Percentiles rank a stretch among this genome's conserved stretches.
Conservation (phyloP, 441 rosid species). For the Pelargonium exstipulatum region DNA sequence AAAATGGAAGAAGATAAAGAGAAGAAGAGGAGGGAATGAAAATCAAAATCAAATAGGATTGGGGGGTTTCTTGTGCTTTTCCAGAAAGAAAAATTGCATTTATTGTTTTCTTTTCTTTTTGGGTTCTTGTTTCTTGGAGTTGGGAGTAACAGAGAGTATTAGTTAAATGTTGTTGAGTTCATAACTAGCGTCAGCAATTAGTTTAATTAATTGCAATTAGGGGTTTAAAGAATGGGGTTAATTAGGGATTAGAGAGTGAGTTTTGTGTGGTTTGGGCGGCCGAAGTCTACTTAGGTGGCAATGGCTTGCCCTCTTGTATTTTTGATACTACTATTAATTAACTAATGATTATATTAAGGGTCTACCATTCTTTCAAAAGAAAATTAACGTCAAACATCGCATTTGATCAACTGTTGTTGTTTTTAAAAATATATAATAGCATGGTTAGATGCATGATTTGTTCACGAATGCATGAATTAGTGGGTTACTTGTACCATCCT, state of each 20-base stretch:
- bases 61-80: not conserved
- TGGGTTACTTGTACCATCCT: no score
- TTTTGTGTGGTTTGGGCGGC: constrained; percentile 23
- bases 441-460: no score
- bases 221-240: not conserved
- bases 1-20: constrained; percentile 19
- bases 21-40: not conserved
- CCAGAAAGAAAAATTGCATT: not conserved
- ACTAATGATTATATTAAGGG: not conserved
- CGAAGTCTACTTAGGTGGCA: constrained; percentile 1
- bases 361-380: no score
- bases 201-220: not conserved
- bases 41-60: not conserved
- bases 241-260: not conserved
- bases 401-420: no score
- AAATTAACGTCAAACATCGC: no score
- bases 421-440: no score
- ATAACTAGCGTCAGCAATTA: not conserved
- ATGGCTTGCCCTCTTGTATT: not conserved
- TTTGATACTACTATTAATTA: not conserved
- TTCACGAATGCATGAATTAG: no score
- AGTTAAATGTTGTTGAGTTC: not conserved
- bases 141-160: constrained; percentile 11
- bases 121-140: constrained; percentile 12
- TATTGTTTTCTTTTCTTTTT: not conserved